A percentile compares a stretch with the other conserved stretches of the same genome.
Evolutionary conservation across 2,329 filamentous ascomycete genomes (phyloP).

Genomic region (Epicoccum sorghinum): DNA sequence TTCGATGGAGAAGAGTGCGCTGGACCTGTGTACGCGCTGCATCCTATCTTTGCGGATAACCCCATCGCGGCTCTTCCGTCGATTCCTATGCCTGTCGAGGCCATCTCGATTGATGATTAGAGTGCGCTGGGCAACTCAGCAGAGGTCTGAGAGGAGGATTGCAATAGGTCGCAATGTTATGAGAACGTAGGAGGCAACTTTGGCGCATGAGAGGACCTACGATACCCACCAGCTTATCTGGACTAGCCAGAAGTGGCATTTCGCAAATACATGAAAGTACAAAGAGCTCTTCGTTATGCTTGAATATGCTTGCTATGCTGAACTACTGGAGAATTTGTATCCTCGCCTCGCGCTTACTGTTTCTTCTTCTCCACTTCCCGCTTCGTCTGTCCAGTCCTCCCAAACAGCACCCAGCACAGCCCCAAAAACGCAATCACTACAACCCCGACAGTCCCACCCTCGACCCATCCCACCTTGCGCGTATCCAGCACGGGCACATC

Average conservation of each 20-base stretch:
- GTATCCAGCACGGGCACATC: slow-evolving; percentile 15
- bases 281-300: neutral
- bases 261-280: slow-evolving; percentile 4
- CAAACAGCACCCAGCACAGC: slow-evolving; percentile 51
- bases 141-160: neutral
- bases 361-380: slow-evolving; percentile 27
- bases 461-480: slow-evolving; percentile 44
- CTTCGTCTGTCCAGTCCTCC: slow-evolving; percentile 11
- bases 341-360: slow-evolving; percentile 14
- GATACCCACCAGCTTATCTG: slow-evolving; percentile 13
- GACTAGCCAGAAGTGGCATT: slow-evolving; percentile 6
- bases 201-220: slow-evolving; percentile 1
- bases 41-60: slow-evolving; percentile 62
- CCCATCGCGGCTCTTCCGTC: slow-evolving; percentile 26
- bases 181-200: neutral
- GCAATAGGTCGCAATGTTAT: neutral
- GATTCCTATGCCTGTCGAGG: slow-evolving; percentile 34
- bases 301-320: neutral
- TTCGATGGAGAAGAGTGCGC: slow-evolving; percentile 86
- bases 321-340: neutral
- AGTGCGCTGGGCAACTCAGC: no score
- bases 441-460: slow-evolving; percentile 50
- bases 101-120: slow-evolving; percentile 16
- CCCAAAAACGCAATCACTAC: slow-evolving; percentile 54
- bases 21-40: slow-evolving; percentile 77